A percentile compares a stretch with the other conserved stretches of the same genome.
Conservation (phyloP, 2,329 filamentous ascomycete species). For the Epichloe gansuensis region DNA sequence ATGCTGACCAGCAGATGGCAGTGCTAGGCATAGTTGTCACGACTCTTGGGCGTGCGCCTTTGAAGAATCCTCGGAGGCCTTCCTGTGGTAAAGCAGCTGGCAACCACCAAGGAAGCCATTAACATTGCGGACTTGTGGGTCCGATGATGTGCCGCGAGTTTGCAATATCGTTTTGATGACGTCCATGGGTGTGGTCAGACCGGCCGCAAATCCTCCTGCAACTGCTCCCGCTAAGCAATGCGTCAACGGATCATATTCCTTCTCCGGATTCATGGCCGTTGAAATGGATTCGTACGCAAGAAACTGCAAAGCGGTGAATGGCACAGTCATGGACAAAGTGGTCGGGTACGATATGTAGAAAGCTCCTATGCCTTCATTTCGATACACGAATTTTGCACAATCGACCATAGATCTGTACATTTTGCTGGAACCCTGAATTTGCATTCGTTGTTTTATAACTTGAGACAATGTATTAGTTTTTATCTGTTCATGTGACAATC, state of each 20-base stretch:
- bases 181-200: constrained; percentile 89
- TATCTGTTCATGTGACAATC: not conserved
- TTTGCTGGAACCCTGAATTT: constrained; percentile 83
- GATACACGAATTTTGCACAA: constrained; percentile 81
- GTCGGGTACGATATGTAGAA: constrained; percentile 99
- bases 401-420: constrained; percentile 77
- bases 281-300: constrained; percentile 96
- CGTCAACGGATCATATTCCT: constrained; percentile 81
- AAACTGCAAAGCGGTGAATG: constrained; percentile 94
- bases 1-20: constrained; percentile 93
- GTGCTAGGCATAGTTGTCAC: constrained; percentile 98
- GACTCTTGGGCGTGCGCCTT: constrained; percentile 79
- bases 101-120: constrained; percentile 71
- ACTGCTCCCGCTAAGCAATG: constrained; percentile 89
- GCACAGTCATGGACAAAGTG: constrained; percentile 95
- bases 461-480: constrained; percentile 3
- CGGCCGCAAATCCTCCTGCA: constrained; percentile 86
- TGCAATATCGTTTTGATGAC: constrained; percentile 97
- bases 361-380: constrained; percentile 72
- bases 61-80: constrained; percentile 80
- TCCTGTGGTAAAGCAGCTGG: constrained; percentile 72
- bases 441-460: constrained; percentile 99
- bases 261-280: constrained; percentile 78
- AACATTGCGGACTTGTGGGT: constrained; percentile 74
- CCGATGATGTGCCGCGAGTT: constrained; percentile 73